Base-by-base conservation (phyloP, 1,284 basidiomycete genomes). In the Acaromyces ingoldii region DNA sequence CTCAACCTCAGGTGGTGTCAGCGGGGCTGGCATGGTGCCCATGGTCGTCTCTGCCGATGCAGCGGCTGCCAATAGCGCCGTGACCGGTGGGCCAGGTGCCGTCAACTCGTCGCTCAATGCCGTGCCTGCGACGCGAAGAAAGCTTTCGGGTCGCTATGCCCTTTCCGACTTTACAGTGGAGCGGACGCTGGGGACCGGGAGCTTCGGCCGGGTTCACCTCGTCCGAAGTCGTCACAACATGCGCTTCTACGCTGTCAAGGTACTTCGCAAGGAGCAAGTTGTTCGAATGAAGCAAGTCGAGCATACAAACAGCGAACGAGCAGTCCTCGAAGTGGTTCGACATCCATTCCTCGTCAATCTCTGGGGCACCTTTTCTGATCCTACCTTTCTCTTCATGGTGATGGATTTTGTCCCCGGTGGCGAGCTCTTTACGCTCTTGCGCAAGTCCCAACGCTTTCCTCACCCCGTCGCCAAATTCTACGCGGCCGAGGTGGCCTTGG, bases 341-440 rank as follows among this genome's bases (percentile, higher is more conserved):
- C 91, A 97, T 76, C 89, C 92, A 2, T 98, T 98, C 78, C 87
- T 98, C 61, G 86, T 98, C 79, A 98, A 96, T 72, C 83, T 98
- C 4, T 98, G 93, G 93, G 95, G 93, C 24, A 88, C 89, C 1
- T 98, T 98, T 78, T 90, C 95, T 68, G 93, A 97, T 70, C 79
- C 84, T 9, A 82, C 88, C 40, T 97, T 96, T 74, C 80, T 98
- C 11, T 99, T 95, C 80, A 96, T 99, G 91, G 92, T 98, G 53
- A 97, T 98, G 93, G 95, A 98, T 78, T 99, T 96, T 75, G 93
- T 98, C 3, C 90, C 91, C 0, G 93, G 93, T 19, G 93, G 93
- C 17, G 93, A 99, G 77, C 80, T 99, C 6, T 99, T 98, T 75
- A 72, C 70, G n/a, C 69, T 74, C 10, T 56, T 75, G 9, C 51